A percentile compares a stretch with the other conserved stretches of the same genome.
Evolutionary conservation across 805 yeast species (phyloP).

Genomic region (Candida awuae): DNA sequence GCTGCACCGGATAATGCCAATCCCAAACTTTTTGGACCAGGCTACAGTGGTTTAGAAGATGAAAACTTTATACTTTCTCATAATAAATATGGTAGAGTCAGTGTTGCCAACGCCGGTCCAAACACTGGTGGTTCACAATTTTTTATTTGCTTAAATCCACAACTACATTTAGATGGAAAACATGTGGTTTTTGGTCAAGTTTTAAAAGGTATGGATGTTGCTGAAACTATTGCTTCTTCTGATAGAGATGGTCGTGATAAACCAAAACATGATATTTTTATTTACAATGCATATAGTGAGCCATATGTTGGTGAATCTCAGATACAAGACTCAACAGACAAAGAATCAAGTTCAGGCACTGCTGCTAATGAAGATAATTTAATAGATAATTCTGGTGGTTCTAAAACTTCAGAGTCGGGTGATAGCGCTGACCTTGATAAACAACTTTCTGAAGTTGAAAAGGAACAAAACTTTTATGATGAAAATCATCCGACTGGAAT

Average conservation of each 20-base stretch:
- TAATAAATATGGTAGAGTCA: constrained; percentile 39
- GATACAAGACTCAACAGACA: background rate
- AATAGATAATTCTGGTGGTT: background rate
- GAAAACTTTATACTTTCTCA: constrained; percentile 53
- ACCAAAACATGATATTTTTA: constrained; percentile 38
- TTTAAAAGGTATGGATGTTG: constrained; percentile 54
- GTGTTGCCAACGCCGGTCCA: constrained; percentile 46
- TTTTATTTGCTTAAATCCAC: constrained; percentile 51
- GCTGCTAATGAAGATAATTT: constrained; percentile 4
- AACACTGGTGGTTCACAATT: constrained; percentile 63
- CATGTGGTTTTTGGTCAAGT: constrained; percentile 81
- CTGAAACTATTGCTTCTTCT: constrained; percentile 52
- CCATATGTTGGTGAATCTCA: background rate
- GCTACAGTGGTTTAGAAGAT: constrained; percentile 47
- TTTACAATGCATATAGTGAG: constrained; percentile 21
- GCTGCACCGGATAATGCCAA: constrained; percentile 3
- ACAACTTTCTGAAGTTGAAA: background rate
- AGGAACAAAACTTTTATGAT: background rate
- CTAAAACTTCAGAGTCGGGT: background rate
- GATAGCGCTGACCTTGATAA: no score
- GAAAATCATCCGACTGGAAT: constrained; percentile 3
- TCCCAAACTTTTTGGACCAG: constrained; percentile 36
- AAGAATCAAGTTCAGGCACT: background rate
- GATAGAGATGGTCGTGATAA: constrained; percentile 34
- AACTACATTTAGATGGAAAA: constrained; percentile 45